Percentiles rank a stretch among this genome's conserved stretches.
phyloP scores from a whole-genome alignment of 164 flowering plant species.

The Tinospora cordifolia region DNA sequence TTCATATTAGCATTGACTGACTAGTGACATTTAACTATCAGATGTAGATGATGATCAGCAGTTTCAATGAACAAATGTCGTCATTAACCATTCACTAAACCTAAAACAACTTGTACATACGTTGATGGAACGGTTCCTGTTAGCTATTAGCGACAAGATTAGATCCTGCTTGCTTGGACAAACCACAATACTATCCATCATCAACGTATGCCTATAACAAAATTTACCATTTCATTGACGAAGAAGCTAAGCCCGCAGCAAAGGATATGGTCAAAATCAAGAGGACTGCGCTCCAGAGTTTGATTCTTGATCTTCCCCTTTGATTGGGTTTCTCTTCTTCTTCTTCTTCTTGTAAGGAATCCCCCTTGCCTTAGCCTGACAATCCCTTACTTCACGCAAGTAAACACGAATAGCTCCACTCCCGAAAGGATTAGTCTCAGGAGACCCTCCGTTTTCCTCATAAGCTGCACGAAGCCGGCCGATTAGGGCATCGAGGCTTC shows the following conservation, averaged over 20 bases:
- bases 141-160: not conserved
- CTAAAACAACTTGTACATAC: not conserved
- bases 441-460: slow-evolving; percentile 36
- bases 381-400: slow-evolving; percentile 37
- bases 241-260: not conserved
- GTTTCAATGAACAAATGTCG: no score
- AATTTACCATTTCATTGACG: slow-evolving; percentile 20
- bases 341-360: slow-evolving; percentile 39
- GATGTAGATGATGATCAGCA: no score
- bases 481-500: slow-evolving; percentile 33
- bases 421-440: slow-evolving; percentile 39
- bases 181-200: not conserved
- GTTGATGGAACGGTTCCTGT: not conserved
- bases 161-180: not conserved
- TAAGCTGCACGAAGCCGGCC: slow-evolving; percentile 39
- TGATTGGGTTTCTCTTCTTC: slow-evolving; percentile 30
- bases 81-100: not conserved
- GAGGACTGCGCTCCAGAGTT: slow-evolving; percentile 21
- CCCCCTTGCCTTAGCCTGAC: slow-evolving; percentile 41
- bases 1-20: not conserved
- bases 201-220: slow-evolving; percentile 5
- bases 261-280: not conserved
- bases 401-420: slow-evolving; percentile 32
- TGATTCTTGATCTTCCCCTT: slow-evolving; percentile 5
- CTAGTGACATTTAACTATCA: no score